Evolutionary conservation across 805 yeast genomes (phyloP).

Genomic region (Yamadazyma scolyti): DNA sequence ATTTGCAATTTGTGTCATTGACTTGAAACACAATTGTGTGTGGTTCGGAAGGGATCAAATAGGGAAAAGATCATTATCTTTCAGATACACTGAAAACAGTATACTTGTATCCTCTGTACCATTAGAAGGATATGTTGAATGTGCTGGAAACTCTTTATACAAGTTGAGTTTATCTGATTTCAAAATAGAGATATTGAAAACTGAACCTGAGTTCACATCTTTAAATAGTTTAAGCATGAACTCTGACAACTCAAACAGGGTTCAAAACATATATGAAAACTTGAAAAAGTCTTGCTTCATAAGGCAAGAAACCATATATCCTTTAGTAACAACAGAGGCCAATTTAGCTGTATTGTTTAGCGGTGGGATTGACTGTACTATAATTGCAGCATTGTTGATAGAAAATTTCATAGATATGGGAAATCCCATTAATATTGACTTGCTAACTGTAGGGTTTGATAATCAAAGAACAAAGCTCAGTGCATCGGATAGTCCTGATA

Average conservation of each 20-base stretch:
- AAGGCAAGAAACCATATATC: conserved; percentile 62
- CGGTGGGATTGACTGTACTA: conserved; percentile 93
- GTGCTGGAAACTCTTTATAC: conserved; percentile 21
- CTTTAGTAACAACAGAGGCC: conserved; percentile 38
- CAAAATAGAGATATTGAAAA: neutral
- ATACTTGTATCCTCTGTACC: conserved; percentile 39
- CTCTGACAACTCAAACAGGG: neutral
- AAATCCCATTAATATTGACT: conserved; percentile 46
- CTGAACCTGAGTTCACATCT: neutral
- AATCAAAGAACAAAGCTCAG: conserved; percentile 69
- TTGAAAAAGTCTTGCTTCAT: conserved; percentile 33
- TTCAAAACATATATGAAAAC: conserved; percentile 8
- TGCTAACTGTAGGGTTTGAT: conserved; percentile 90
- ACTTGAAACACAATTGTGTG: conserved; percentile 33
- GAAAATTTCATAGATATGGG: conserved; percentile 16
- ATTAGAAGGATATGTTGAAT: conserved; percentile 43
- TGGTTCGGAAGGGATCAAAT: conserved; percentile 82
- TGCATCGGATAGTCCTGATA: conserved; percentile 78
- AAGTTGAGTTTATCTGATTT: conserved; percentile 3
- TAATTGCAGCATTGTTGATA: conserved; percentile 56
- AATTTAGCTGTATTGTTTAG: conserved; percentile 61
- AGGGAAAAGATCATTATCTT: conserved; percentile 76
- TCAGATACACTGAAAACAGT: conserved; percentile 19
- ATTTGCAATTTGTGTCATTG: conserved; percentile 64
- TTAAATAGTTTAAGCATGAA: conserved; percentile 1